Conservation (phyloP, 2,329 filamentous ascomycete species). For the Verticillium longisporum region DNA sequence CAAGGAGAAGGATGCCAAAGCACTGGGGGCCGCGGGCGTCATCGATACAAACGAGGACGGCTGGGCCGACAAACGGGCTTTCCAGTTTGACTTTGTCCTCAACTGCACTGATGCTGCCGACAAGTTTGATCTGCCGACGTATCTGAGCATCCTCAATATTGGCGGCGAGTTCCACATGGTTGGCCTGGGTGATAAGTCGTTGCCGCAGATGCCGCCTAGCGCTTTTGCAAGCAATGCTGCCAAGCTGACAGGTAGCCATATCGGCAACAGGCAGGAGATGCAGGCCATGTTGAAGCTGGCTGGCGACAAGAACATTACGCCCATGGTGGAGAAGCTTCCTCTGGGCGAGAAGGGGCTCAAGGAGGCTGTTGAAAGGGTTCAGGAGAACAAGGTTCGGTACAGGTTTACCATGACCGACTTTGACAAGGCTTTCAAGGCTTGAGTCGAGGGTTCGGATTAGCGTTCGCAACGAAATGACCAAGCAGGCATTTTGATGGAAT, state of each 20-base stretch:
- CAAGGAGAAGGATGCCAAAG: slow-evolving; percentile 54
- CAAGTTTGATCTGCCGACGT: slow-evolving; percentile 46
- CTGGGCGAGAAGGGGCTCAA: slow-evolving; percentile 62
- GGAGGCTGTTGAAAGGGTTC: slow-evolving; percentile 62
- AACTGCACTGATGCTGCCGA: slow-evolving; percentile 43
- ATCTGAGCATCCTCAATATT: slow-evolving; percentile 44
- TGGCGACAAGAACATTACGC: slow-evolving; percentile 45
- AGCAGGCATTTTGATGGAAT: background rate
- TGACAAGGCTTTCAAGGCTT: slow-evolving; percentile 51
- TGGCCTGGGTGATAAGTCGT: slow-evolving; percentile 45
- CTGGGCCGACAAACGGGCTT: slow-evolving; percentile 50
- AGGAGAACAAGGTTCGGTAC: slow-evolving; percentile 66
- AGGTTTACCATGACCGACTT: slow-evolving; percentile 64
- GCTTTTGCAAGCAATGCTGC: slow-evolving; percentile 31
- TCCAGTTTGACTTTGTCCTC: slow-evolving; percentile 44
- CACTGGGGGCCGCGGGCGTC: slow-evolving; percentile 55
- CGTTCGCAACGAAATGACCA: too few species aligned
- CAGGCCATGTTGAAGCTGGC: slow-evolving; percentile 50
- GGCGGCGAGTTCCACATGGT: slow-evolving; percentile 51
- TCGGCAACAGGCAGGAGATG: slow-evolving; percentile 56
- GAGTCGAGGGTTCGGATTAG: background rate
- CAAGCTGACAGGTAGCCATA: slow-evolving; percentile 41
- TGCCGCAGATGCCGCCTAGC: slow-evolving; percentile 33
- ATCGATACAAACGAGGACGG: slow-evolving; percentile 39
- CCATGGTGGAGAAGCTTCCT: slow-evolving; percentile 55